Conservation (phyloP, 106 monocot genomes). For the Allium fistulosum region DNA sequence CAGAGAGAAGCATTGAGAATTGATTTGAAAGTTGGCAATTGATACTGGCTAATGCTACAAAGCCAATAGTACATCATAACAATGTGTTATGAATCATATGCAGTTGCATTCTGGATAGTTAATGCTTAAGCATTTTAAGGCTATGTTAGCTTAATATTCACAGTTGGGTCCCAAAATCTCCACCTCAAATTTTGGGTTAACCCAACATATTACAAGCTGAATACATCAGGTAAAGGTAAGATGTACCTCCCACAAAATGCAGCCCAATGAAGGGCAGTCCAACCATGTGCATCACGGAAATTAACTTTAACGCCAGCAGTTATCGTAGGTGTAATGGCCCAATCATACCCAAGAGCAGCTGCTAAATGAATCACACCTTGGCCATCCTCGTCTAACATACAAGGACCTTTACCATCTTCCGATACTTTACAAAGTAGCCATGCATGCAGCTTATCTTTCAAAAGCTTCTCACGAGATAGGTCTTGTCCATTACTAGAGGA, state of each 20-base stretch:
- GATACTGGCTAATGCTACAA: too few relatives aligned
- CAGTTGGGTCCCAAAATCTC: too few relatives aligned
- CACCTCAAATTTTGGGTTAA: not conserved
- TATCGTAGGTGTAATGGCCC: slow-evolving; percentile 72
- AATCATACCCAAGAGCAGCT: slow-evolving; percentile 89
- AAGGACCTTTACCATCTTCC: slow-evolving; percentile 76
- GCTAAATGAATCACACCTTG: slow-evolving; percentile 86
- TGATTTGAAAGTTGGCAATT: too few relatives aligned
- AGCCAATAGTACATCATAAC: too few relatives aligned
- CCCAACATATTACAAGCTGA: not conserved
- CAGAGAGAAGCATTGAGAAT: too few relatives aligned
- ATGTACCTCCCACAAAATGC: slow-evolving; percentile 82
- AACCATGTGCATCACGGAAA: slow-evolving; percentile 81
- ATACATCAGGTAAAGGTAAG: not conserved
- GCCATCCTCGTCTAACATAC: slow-evolving; percentile 65
- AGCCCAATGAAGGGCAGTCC: slow-evolving; percentile 99
- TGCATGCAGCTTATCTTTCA: slow-evolving; percentile 62
- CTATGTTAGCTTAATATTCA: too few relatives aligned
- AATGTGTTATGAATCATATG: too few relatives aligned
- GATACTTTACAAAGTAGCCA: slow-evolving; percentile 74
- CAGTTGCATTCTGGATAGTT: too few relatives aligned
- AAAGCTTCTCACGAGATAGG: slow-evolving; percentile 20
- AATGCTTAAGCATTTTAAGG: too few relatives aligned
- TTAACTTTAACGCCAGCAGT: slow-evolving; percentile 75
- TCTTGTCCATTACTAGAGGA: slow-evolving; percentile 28